These are phyloP conservation scores for Acanthamoeba rhysodes DNA, from an alignment of 208 protist species.

Conservation along the genomic window DNA sequence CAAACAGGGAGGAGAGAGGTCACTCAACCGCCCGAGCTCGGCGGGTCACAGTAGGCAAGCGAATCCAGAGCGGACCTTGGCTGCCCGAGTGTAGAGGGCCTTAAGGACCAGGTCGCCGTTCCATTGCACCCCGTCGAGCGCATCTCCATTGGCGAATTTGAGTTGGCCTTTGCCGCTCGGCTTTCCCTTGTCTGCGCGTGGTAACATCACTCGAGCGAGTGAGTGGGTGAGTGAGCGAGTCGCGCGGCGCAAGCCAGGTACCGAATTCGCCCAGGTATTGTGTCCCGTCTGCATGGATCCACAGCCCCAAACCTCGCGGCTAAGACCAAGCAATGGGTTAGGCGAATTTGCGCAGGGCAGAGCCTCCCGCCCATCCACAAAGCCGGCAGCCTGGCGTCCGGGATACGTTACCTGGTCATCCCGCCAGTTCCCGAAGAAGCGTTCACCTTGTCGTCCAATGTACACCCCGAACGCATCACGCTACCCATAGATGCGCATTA, in stretches of 20 bases:
- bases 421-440: constrained; percentile 57
- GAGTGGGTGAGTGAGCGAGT: background rate
- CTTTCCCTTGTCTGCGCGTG: constrained; percentile 2
- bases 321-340: background rate
- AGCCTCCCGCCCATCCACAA: background rate
- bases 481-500: background rate
- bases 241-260: background rate
- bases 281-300: constrained; percentile 45
- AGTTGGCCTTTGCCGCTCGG: constrained; percentile 36
- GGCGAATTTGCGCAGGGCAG: background rate
- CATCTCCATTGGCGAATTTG: constrained; percentile 41
- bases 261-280: constrained; percentile 65
- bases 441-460: constrained; percentile 46
- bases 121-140: constrained; percentile 36
- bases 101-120: constrained; percentile 46
- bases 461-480: constrained; percentile 57
- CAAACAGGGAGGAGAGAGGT: background rate
- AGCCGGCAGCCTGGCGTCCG: no score
- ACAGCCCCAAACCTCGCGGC: constrained; percentile 31
- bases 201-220: background rate
- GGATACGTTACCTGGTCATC: constrained; percentile 17
- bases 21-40: no score
- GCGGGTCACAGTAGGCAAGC: background rate
- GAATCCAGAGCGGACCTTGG: background rate
- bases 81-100: constrained; percentile 26